Evolutionary conservation across 2,329 filamentous ascomycete species (phyloP).

Genomic region (Diaporthe citri): DNA sequence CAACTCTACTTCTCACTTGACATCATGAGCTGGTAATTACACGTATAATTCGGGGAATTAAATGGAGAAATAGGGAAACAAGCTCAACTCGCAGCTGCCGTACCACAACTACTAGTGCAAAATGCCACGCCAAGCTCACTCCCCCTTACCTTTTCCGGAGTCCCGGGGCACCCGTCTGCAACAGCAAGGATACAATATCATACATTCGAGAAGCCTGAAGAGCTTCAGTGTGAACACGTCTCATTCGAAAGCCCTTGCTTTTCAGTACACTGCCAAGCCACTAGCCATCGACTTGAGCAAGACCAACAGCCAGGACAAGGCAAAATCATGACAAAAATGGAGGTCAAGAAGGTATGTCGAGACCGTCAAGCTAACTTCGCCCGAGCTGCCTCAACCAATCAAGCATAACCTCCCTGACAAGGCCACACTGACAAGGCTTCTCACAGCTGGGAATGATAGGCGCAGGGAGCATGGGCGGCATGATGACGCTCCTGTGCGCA

Average conservation of each 20-base stretch:
- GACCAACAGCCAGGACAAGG: neutral
- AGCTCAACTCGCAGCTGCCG: neutral
- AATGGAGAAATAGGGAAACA: conserved; percentile 10
- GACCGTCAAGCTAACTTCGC: neutral
- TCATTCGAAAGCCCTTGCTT: conserved; percentile 28
- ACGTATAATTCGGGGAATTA: neutral
- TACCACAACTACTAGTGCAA: neutral
- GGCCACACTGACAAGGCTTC: neutral
- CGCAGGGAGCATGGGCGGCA: conserved; percentile 71
- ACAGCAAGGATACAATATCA: neutral
- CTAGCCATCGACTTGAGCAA: neutral
- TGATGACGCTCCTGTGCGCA: conserved; percentile 69
- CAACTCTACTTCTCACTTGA: neutral
- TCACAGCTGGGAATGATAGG: conserved; percentile 67
- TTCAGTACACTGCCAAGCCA: conserved; percentile 28
- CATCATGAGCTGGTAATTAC: conserved; percentile 21
- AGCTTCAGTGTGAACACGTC: conserved; percentile 32
- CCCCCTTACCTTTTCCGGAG: neutral
- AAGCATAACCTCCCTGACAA: neutral
- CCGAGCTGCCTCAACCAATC: too few species aligned
- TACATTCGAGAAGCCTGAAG: conserved; percentile 28
- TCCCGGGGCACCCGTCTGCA: neutral
- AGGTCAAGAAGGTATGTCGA: conserved; percentile 31
- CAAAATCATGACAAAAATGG: conserved; percentile 7
- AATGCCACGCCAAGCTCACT: neutral